Base-by-base conservation (phyloP, 495 filamentous ascomycete species). In the Parathielavia appendiculata region DNA sequence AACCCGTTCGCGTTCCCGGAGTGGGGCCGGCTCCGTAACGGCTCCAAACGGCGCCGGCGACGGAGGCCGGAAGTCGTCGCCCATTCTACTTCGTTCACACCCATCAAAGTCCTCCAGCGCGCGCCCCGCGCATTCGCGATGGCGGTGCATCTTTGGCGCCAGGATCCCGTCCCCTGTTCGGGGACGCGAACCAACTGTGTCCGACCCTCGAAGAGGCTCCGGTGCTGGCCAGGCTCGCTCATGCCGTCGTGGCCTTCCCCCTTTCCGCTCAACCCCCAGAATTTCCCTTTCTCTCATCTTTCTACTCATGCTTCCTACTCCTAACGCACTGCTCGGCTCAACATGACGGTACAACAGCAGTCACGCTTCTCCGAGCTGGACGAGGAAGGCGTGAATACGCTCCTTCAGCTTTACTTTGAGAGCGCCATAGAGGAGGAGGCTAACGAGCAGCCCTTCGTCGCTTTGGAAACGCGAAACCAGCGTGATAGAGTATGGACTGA, bases 61-160 rank as follows among this genome's bases (percentile, higher is more conserved):
- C 49, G 49, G 49, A 39, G 49, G 49, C 49, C 49, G 49, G 32
- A 30, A 48, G 43, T 8, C 43, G 43, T 46, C 43, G 43, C 43
- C 46, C 26, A 49, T 49, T 49, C 46, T 19, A 51, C 49, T 39
- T 51, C 34, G n/a, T 51, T 51, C 35, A 51, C 17, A 38, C 49
- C 50, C 50, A 5, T 23, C 14, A 1, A 14, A 52, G 50, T 40
- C 46, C 20, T 13, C 17, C 50, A n/a, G 17, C 11, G 0, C 17
- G 51, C 51, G 13, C 23, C 38, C 51, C 39, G 35, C 36, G 36
- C 20, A 40, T 52, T 41, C 50, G 50, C 20, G 50, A 52, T 52
- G 50, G 36, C 19, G 20, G n/a, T 38, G 48, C 48, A 51, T 38
- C 0, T 38, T 51, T 9, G 6, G 48, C 50, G 50, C 50, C 50